Evolutionary conservation across 345 rosid species (phyloP), one percentile per base, ranked within the genome.

Genomic region (Boechera retrofracta): DNA sequence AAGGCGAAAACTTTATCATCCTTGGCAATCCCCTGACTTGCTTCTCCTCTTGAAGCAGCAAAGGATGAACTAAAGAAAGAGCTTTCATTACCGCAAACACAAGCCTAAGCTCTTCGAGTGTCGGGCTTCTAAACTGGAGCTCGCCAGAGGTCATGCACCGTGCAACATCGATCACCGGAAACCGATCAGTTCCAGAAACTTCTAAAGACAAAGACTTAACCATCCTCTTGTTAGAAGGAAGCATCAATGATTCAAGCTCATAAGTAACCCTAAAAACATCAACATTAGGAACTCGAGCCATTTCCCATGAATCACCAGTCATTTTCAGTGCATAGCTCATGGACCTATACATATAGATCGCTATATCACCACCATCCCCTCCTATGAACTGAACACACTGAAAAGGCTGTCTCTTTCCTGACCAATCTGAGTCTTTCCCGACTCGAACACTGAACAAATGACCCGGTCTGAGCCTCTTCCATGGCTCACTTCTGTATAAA

Each of bases 301-400:
- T 84, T 83, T 85, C 92, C 72, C 86, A 78, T 5, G 87, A 82
- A 39, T 86, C 89, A 18, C 71, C 35, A 8, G 82, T 81, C 89
- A 87, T 87, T 56, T 76, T 85, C 83, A 81, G 72, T 61, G 88
- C 89, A 75, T 82, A 86, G 79, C 51, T 77, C 65, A 75, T 85
- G 16, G 87, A 81, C 61, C 84, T 75, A 67, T 83, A 89, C 85
- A 89, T 78, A 51, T 86, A 74, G 41, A 86, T 68, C 57, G 89
- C 86, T 52, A 89, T 78, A 69, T 89, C 91, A 45, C 95, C 92
- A 71, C 92, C 89, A 81, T 88, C 88, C 1, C 88, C 95, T 52
- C 92, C 92, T 29, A 85, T 82, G 79, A 89, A 86, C 80, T 88
- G 92, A 53, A 76, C 85, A 73, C 90, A 88, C 1, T 84, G 83